Base-by-base conservation (phyloP, 805 yeast species). In the Saturnispora dispora region DNA sequence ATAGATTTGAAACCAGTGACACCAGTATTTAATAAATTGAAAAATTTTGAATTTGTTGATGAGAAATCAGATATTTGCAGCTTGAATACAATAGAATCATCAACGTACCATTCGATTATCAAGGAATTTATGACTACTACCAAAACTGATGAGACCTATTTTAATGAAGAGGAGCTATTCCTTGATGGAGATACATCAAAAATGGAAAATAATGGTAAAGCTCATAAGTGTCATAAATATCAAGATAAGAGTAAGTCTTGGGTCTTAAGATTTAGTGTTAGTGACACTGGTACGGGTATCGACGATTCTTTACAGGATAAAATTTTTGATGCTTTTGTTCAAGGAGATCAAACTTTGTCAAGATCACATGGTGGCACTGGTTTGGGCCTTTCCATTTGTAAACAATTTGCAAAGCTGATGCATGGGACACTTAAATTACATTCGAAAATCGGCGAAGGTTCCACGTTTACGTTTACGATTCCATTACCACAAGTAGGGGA, bases 331-430 rank as follows among this genome's bases (percentile, higher is more conserved):
- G 97, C 98, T 1, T 91, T 91, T 71, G 89, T 90, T 18, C 99
- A 91, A 69, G 99, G 98, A 49, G 98, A 91, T 62, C 96, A 89
- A 65, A 88, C 96, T 0, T 72, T 88, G 27, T 86, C 96, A 5
- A 76, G 96, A 62, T 87, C 90, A 52, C 83, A 85, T 62, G 97
- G 98, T 53, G 99, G 99, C 58, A 93, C 97, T 0, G 99, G 98
- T 2, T 72, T 91, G 46, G 99, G 99, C 1, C 75, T 91, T 43
- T 76, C 82, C 1, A 91, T 91, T 61, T 93, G 97, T 68, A 75
- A 88, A 53, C 97, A 91, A 66, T 76, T 93, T 53, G 96, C 96
- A 0, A 78, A 76, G 35, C 79, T 90, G 81, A 91, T 91, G 98
- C 77, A 82, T 52, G 69, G 99, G 52, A 81, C 88, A 0, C 77